These are phyloP conservation scores for Laburnicola sp. DNA, from an alignment of 2,329 filamentous ascomycete species.

Conservation along the genomic window DNA sequence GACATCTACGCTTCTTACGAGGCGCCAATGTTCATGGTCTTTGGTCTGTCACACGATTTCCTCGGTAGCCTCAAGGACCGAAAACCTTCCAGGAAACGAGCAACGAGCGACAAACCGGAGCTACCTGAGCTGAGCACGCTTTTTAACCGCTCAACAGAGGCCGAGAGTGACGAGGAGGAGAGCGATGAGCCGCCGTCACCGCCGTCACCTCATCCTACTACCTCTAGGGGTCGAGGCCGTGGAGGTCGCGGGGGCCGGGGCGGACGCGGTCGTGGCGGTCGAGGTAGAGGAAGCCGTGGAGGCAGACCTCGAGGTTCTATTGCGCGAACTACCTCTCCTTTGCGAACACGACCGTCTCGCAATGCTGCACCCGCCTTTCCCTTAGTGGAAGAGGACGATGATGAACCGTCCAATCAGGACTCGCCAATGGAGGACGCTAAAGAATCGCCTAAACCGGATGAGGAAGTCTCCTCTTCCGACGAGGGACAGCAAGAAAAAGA, in stretches of 20 bases:
- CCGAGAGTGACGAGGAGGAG: conserved; percentile 23
- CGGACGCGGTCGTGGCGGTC: conserved; percentile 29
- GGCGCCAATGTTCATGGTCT: conserved; percentile 38
- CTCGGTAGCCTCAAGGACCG: conserved; percentile 31
- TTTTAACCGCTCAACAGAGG: conserved; percentile 14
- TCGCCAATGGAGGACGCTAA: conserved; percentile 37
- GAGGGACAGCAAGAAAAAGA: conserved; percentile 7
- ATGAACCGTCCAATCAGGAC: conserved; percentile 40
- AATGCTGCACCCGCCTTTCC: conserved; percentile 38
- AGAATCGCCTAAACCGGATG: conserved; percentile 24
- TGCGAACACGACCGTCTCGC: conserved; percentile 37
- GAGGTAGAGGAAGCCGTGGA: conserved; percentile 33
- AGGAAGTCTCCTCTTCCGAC: conserved; percentile 18
- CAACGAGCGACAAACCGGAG: conserved; percentile 4
- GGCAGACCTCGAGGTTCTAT: conserved; percentile 30
- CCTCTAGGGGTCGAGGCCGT: conserved; percentile 30
- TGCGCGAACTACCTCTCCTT: conserved; percentile 29
- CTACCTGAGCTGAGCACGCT: conserved; percentile 17
- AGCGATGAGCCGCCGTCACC: conserved; percentile 28
- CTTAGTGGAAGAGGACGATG: conserved; percentile 42
- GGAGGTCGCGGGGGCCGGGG: conserved; percentile 35
- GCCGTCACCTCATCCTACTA: conserved; percentile 13
- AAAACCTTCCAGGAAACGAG: conserved; percentile 29
- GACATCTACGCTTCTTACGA: conserved; percentile 40
- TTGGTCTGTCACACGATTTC: conserved; percentile 40